phyloP scores from a whole-genome alignment of 23 red algal species.

The Agarophyton chilense region DNA sequence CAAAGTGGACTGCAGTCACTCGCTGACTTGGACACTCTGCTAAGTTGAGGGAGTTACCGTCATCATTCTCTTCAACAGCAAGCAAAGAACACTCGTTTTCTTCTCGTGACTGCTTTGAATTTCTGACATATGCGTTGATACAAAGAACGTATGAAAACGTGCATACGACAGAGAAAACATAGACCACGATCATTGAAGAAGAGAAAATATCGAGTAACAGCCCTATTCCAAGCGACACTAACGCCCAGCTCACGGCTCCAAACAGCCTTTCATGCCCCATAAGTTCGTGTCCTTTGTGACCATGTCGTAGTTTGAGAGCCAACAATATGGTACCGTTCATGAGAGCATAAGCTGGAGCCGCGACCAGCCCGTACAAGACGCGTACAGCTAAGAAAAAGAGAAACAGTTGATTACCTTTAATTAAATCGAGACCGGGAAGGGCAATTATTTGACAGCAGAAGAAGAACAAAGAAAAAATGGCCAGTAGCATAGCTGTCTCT shows the following conservation, averaged over 20 bases:
- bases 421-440: conserved; percentile 24
- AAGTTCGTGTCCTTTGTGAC: conserved; percentile 20
- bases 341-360: conserved; percentile 19
- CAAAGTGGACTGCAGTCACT: background rate
- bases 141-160: background rate
- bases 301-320: conserved; percentile 23
- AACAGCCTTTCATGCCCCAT: conserved; percentile 63
- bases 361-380: background rate
- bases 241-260: conserved; percentile 72
- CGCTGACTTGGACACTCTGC: background rate
- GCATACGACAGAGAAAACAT: conserved; percentile 26
- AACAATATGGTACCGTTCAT: conserved; percentile 23
- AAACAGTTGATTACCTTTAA: background rate
- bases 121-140: background rate
- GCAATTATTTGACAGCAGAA: conserved; percentile 39
- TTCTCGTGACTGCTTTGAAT: background rate
- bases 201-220: conserved; percentile 34
- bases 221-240: conserved; percentile 34
- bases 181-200: conserved; percentile 30
- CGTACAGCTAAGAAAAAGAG: conserved; percentile 11
- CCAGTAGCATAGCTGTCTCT: background rate
- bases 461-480: background rate
- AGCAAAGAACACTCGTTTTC: background rate
- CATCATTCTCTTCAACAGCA: background rate
- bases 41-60: background rate